phyloP scores from a whole-genome alignment of 2,329 filamentous ascomycete genomes.

The Microsporum ferrugineum region DNA sequence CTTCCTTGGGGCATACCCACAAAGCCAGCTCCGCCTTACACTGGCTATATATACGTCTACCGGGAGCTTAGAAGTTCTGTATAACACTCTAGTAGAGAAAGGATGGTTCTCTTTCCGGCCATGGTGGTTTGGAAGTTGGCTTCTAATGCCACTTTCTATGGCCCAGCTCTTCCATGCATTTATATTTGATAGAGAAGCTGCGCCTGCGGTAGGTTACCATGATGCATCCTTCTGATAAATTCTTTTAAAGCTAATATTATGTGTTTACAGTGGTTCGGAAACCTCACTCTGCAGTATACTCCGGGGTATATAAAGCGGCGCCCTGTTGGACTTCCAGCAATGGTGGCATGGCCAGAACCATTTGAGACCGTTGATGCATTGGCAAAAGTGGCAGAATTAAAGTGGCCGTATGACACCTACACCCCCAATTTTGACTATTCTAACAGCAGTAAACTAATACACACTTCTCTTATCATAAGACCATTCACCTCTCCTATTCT shows the following conservation, averaged over 20 bases:
- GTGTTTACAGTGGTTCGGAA: constrained; percentile 41
- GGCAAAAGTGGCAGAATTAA: constrained; percentile 65
- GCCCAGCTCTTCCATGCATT: constrained; percentile 67
- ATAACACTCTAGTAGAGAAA: constrained; percentile 69
- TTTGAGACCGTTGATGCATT: constrained; percentile 71
- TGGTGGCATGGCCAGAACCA: constrained; percentile 61
- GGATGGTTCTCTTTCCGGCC: constrained; percentile 56
- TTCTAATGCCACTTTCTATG: constrained; percentile 63
- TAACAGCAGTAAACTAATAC: constrained; percentile 11
- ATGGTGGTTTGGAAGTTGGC: constrained; percentile 76
- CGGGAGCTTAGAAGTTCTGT: constrained; percentile 71
- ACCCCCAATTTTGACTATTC: not conserved
- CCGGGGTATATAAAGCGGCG: constrained; percentile 65
- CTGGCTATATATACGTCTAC: constrained; percentile 73
- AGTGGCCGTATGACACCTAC: constrained; percentile 59
- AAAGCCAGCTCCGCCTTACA: constrained; percentile 60
- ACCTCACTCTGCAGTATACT: constrained; percentile 59
- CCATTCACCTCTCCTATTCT: constrained; percentile 75
- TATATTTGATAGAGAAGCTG: constrained; percentile 65
- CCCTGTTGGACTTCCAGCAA: constrained; percentile 55
- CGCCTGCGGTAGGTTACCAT: constrained; percentile 44
- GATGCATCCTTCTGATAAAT: not conserved
- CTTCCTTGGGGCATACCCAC: constrained; percentile 64
- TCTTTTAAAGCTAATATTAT: not conserved
- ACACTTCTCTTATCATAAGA: constrained; percentile 31